Conservation (phyloP, 2,329 filamentous ascomycete genomes). For the Aspergillus versicolor region DNA sequence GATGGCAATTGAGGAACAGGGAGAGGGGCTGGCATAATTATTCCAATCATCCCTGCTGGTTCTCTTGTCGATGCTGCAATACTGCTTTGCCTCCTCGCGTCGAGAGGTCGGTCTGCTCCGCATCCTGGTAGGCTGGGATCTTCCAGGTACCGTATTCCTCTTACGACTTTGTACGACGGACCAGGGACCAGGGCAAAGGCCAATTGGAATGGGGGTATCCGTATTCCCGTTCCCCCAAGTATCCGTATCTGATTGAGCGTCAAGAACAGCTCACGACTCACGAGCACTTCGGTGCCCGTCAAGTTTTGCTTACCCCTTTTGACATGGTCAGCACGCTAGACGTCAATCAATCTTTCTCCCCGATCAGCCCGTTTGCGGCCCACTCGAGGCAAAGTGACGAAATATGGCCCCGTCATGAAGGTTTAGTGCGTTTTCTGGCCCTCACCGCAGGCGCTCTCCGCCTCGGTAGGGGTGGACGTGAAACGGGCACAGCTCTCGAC, state of each 20-base stretch:
- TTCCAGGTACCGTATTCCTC: conserved; percentile 12
- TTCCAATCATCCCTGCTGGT: conserved; percentile 5
- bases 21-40: conserved; percentile 10
- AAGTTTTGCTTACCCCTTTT: conserved; percentile 9
- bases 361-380: conserved; percentile 20
- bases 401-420: conserved; percentile 8
- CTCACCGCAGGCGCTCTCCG: conserved; percentile 15
- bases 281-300: not conserved
- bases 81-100: conserved; percentile 17
- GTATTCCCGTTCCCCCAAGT: not conserved
- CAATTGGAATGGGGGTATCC: not conserved
- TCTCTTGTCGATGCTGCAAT: conserved; percentile 13
- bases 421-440: not conserved
- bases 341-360: conserved; percentile 18
- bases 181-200: not conserved
- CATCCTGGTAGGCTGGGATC: not conserved
- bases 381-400: conserved; percentile 17
- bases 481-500: conserved; percentile 11
- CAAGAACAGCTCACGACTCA: not conserved
- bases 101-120: not conserved
- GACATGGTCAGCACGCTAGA: conserved; percentile 15
- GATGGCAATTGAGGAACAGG: not conserved
- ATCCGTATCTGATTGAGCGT: not conserved
- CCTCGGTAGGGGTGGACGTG: not conserved
- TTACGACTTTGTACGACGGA: not conserved